These are phyloP conservation scores for Albatrellus ellisii DNA, from an alignment of 768 basidiomycete genomes.

Conservation along the genomic window DNA sequence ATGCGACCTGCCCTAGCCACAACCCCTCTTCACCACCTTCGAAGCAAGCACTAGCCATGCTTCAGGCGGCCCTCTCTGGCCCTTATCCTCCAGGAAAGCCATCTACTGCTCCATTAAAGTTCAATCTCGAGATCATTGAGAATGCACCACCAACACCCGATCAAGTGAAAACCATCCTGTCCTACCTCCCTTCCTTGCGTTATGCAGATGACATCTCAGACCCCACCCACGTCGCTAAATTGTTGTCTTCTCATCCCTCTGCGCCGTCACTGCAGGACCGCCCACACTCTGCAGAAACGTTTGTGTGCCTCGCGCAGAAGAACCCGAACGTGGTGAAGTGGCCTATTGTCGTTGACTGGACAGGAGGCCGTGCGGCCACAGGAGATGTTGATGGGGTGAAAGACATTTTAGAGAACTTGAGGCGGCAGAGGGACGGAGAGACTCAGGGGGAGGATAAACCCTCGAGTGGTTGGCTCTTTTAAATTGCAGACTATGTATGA, in stretches of 20 bases:
- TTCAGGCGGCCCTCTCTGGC: slow-evolving; percentile 41
- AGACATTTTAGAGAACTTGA: slow-evolving; percentile 46
- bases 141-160: slow-evolving; percentile 48
- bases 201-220: slow-evolving; percentile 11
- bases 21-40: slow-evolving; percentile 54
- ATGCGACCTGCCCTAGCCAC: slow-evolving; percentile 35
- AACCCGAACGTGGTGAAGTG: slow-evolving; percentile 56
- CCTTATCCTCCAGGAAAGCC: slow-evolving; percentile 47
- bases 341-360: slow-evolving; percentile 77
- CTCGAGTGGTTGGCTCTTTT: slow-evolving; percentile 46
- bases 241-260: slow-evolving; percentile 54
- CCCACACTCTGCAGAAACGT: slow-evolving; percentile 28
- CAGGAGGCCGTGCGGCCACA: slow-evolving; percentile 44
- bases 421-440: slow-evolving; percentile 59
- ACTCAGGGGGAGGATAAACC: slow-evolving; percentile 29
- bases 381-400: slow-evolving; percentile 64
- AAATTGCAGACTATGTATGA: slow-evolving; percentile 1
- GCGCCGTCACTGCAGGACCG: slow-evolving; percentile 21
- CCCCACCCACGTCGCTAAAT: slow-evolving; percentile 20
- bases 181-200: slow-evolving; percentile 35
- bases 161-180: slow-evolving; percentile 54
- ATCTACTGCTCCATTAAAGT: slow-evolving; percentile 40
- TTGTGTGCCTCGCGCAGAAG: slow-evolving; percentile 36
- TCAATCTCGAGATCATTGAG: slow-evolving; percentile 63
- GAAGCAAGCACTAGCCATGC: slow-evolving; percentile 40